Conservation (phyloP, 2,329 filamentous ascomycete species). For the Phaeosphaeria sp. region DNA sequence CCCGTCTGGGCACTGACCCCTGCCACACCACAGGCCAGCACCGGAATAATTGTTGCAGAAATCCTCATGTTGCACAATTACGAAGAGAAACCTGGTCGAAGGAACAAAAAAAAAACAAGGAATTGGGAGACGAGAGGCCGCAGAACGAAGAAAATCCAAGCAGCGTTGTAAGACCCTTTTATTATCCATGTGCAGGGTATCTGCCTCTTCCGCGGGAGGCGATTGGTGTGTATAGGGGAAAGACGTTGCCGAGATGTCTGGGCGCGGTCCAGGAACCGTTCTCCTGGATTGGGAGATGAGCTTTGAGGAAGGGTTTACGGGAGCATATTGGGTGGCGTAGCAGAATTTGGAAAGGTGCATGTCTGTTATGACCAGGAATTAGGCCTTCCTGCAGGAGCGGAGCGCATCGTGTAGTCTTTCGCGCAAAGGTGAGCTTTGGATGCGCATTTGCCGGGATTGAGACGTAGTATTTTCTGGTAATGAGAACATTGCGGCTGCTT, state of each 20-base stretch:
- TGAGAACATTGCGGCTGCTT: too few species aligned
- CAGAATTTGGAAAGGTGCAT: background rate
- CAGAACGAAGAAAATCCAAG: background rate
- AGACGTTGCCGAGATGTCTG: background rate
- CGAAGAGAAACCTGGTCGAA: background rate
- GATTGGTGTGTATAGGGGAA: constrained; percentile 2
- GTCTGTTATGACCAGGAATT: background rate
- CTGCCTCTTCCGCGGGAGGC: background rate
- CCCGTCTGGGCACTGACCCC: constrained; percentile 14
- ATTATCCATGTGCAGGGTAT: background rate
- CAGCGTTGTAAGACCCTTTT: constrained; percentile 1
- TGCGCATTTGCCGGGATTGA: too few species aligned
- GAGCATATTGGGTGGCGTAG: background rate
- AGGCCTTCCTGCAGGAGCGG: background rate
- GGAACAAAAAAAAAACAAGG: constrained; percentile 2
- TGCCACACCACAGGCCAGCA: constrained; percentile 14
- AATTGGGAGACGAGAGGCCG: background rate
- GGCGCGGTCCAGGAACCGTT: background rate
- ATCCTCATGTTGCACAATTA: constrained; percentile 13
- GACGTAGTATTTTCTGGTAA: too few species aligned
- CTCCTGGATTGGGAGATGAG: background rate
- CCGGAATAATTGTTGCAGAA: constrained; percentile 6
- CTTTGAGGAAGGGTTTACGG: background rate
- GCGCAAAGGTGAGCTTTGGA: background rate
- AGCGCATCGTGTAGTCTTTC: background rate